These are phyloP conservation scores for Ramaria rubella DNA, from an alignment of 768 basidiomycete species.

Conservation along the genomic window DNA sequence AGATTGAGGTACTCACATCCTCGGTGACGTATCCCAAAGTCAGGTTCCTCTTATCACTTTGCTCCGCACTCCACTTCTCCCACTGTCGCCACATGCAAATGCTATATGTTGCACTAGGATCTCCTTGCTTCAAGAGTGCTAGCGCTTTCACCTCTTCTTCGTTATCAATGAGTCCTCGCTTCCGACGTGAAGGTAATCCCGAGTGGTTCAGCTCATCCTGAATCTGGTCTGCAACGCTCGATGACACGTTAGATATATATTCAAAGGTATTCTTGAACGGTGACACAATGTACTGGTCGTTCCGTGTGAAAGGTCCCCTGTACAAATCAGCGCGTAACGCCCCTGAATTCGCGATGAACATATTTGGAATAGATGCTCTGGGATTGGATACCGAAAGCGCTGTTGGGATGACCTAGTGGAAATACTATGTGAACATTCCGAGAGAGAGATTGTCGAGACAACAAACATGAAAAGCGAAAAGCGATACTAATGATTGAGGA, in stretches of 20 bases:
- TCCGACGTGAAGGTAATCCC: neutral
- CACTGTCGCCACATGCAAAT: neutral
- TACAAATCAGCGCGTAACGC: conserved; percentile 62
- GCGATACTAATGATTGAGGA: conserved; percentile 50
- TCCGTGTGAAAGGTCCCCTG: conserved; percentile 65
- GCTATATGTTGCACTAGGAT: neutral
- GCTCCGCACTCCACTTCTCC: neutral
- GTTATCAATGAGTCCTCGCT: neutral
- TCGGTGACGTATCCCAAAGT: conserved; percentile 72
- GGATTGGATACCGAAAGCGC: conserved; percentile 58
- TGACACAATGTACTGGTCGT: conserved; percentile 71
- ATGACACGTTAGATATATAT: conserved; percentile 50
- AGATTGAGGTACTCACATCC: conserved; percentile 41
- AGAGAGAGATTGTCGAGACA: too few relatives aligned
- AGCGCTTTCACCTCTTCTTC: neutral
- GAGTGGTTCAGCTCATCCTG: conserved; percentile 22
- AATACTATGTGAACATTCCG: too few relatives aligned
- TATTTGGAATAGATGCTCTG: conserved; percentile 49
- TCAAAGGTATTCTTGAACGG: conserved; percentile 63
- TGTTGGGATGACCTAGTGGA: conserved; percentile 43
- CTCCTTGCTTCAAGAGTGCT: neutral
- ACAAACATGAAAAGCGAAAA: conserved; percentile 44
- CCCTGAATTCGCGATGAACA: conserved; percentile 61
- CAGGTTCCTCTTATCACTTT: conserved; percentile 29
- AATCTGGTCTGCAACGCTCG: conserved; percentile 45